Conservation (phyloP, 1,139 yeast species). For the Debaryomyces sp. region DNA sequence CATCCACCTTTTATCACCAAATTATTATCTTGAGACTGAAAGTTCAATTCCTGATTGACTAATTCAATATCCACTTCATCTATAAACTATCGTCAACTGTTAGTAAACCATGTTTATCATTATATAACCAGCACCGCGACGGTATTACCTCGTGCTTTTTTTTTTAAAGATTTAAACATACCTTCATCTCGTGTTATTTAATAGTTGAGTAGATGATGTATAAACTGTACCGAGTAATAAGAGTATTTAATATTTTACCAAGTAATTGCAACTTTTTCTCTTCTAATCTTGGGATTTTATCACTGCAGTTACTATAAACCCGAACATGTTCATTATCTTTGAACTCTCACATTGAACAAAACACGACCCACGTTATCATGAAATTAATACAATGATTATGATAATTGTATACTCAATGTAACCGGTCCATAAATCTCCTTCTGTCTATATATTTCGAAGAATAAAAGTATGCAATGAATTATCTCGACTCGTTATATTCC, state of each 20-base stretch:
- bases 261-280: background rate
- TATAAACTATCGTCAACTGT: slow-evolving; percentile 59
- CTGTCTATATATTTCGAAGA: background rate
- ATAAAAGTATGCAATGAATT: background rate
- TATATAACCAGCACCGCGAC: background rate
- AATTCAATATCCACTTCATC: slow-evolving; percentile 90
- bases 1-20: slow-evolving; percentile 80
- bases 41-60: slow-evolving; percentile 83
- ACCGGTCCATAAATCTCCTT: background rate
- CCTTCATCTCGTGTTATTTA: slow-evolving; percentile 4
- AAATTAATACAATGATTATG: background rate
- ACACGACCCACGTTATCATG: slow-evolving; percentile 13
- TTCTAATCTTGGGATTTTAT: background rate
- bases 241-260: background rate
- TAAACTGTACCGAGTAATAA: background rate
- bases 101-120: slow-evolving; percentile 14
- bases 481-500: background rate
- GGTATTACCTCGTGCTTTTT: background rate
- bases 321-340: slow-evolving; percentile 2
- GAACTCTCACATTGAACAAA: slow-evolving; percentile 1
- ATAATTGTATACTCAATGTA: background rate
- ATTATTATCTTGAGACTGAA: slow-evolving; percentile 85
- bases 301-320: background rate
- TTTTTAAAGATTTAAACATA: background rate
- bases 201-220: background rate